These are phyloP conservation scores for Saccharomycopsis sp. DNA, from an alignment of 805 yeast species.

Conservation along the genomic window DNA sequence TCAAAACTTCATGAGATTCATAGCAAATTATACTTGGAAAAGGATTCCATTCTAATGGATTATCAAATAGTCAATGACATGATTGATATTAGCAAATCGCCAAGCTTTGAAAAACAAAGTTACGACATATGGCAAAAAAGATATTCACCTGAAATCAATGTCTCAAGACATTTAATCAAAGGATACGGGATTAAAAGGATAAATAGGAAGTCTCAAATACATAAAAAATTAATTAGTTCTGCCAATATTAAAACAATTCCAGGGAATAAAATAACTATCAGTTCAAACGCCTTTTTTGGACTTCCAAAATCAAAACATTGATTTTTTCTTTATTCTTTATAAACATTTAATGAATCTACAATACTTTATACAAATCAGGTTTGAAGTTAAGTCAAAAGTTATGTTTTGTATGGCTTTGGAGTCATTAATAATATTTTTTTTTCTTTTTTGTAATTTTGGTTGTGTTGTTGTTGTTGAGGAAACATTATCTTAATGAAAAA, in stretches of 20 bases:
- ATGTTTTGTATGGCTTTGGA: too few species aligned
- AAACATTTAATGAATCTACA: too few species aligned
- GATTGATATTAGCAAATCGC: background rate
- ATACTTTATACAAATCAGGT: too few species aligned
- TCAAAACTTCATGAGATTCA: background rate
- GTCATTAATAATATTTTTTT: too few species aligned
- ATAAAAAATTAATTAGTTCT: background rate
- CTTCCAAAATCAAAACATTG: background rate
- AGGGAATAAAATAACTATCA: background rate
- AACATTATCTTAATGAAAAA: too few species aligned
- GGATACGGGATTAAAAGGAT: background rate
- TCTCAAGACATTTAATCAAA: background rate
- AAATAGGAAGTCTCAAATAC: background rate
- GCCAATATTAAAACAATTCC: too few species aligned
- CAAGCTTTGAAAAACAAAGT: background rate
- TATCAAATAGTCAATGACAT: background rate
- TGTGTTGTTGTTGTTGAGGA: too few species aligned
- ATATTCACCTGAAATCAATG: background rate
- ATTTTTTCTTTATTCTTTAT: too few species aligned
- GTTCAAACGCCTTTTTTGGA: background rate
- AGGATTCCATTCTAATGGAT: slow-evolving; percentile 1
- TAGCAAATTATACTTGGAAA: background rate
- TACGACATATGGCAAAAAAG: background rate
- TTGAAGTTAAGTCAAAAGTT: too few species aligned
- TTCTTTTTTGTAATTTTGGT: too few species aligned